These are phyloP conservation scores for Candida patagonica DNA, from an alignment of 805 yeast genomes.

Conservation along the genomic window DNA sequence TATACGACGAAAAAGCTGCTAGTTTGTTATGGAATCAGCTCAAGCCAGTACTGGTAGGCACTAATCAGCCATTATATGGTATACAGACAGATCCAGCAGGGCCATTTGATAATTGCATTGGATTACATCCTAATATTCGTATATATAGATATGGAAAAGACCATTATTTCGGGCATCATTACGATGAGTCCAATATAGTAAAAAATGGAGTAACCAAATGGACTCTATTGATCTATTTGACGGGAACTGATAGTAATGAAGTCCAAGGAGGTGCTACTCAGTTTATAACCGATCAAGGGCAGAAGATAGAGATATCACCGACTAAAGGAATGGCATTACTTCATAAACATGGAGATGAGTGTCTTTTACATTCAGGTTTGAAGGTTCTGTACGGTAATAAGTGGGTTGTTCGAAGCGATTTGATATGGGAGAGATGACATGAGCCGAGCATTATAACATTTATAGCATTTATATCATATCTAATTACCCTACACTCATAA, in stretches of 20 bases:
- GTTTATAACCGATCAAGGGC: slow-evolving; percentile 31
- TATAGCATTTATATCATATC: no score
- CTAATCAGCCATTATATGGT: not conserved
- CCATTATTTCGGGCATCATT: slow-evolving; percentile 52
- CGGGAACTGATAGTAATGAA: slow-evolving; percentile 42
- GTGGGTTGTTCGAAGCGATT: slow-evolving; percentile 57
- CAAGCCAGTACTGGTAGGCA: slow-evolving; percentile 7
- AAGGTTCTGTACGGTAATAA: slow-evolving; percentile 43
- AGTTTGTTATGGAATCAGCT: slow-evolving; percentile 38
- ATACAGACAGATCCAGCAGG: slow-evolving; percentile 1
- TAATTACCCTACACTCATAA: no score
- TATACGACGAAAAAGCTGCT: slow-evolving; percentile 33
- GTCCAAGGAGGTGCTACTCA: slow-evolving; percentile 53
- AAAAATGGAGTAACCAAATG: slow-evolving; percentile 41
- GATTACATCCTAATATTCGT: slow-evolving; percentile 48
- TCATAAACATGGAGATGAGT: slow-evolving; percentile 60
- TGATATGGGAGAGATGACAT: no score
- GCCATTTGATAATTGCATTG: slow-evolving; percentile 19
- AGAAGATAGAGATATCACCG: slow-evolving; percentile 37
- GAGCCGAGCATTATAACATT: no score
- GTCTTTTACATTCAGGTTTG: slow-evolving; percentile 51
- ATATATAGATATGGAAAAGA: slow-evolving; percentile 47
- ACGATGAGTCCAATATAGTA: slow-evolving; percentile 45
- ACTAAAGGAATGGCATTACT: slow-evolving; percentile 46
- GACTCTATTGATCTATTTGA: slow-evolving; percentile 50